phyloP scores from a whole-genome alignment of 2,329 filamentous ascomycete genomes.

The Fusarium newnesense region DNA sequence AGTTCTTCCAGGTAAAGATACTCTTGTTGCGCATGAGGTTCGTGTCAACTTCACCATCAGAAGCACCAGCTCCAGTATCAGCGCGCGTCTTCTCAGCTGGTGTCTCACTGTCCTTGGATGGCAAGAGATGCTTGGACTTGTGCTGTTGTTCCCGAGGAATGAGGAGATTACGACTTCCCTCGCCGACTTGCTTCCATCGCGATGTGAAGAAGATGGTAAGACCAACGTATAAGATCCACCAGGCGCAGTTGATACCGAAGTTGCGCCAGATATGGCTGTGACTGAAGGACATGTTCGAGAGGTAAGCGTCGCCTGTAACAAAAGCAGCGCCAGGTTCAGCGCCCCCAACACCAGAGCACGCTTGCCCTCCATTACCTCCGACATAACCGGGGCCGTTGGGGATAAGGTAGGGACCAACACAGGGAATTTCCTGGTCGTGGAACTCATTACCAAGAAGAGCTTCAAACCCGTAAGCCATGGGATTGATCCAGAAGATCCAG shows the following conservation, averaged over 20 bases:
- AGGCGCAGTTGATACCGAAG: conserved; percentile 70
- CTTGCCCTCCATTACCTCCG: conserved; percentile 52
- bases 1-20: conserved; percentile 79
- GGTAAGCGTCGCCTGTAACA: conserved; percentile 67
- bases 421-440: conserved; percentile 63
- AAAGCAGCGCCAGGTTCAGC: conserved; percentile 59
- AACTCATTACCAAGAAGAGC: conserved; percentile 78
- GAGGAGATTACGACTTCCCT: conserved; percentile 65
- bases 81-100: conserved; percentile 8
- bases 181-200: conserved; percentile 64
- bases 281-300: conserved; percentile 64
- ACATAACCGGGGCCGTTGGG: conserved; percentile 61
- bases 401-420: conserved; percentile 60
- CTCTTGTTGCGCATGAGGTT: conserved; percentile 70
- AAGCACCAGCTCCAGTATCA: fast-evolving
- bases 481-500: conserved; percentile 74
- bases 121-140: conserved; percentile 43
- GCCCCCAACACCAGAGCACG: conserved; percentile 69
- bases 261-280: conserved; percentile 67
- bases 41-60: conserved; percentile 36
- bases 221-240: conserved; percentile 67
- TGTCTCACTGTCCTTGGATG: conserved; percentile 61
- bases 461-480: conserved; percentile 76
- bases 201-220: conserved; percentile 68
- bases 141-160: conserved; percentile 70